Percentiles rank a stretch among this genome's conserved stretches.
phyloP scores from a whole-genome alignment of 2,329 filamentous ascomycete species.

The Monascus ruber region DNA sequence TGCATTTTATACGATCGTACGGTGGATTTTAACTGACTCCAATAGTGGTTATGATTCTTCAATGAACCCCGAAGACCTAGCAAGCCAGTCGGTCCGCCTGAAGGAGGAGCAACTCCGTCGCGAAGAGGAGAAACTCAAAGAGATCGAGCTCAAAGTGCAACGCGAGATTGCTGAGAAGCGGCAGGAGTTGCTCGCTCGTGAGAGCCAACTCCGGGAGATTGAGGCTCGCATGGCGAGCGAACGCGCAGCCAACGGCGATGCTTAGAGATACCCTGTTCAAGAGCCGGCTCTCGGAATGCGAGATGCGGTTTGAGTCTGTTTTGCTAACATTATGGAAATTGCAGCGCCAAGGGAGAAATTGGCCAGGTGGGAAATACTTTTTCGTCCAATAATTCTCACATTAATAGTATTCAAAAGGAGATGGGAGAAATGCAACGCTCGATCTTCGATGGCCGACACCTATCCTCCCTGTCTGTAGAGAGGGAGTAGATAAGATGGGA shows the following conservation, averaged over 20 bases:
- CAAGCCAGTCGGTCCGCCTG: conserved; percentile 91
- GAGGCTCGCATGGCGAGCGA: conserved; percentile 94
- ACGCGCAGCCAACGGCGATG: conserved; percentile 28
- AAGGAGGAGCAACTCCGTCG: conserved; percentile 99
- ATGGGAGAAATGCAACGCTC: conserved; percentile 21
- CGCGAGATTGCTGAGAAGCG: conserved; percentile 99
- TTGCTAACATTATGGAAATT: conserved; percentile 26
- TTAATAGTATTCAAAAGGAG: conserved; percentile 22
- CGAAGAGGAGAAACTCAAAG: conserved; percentile 98
- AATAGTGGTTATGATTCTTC: conserved; percentile 58
- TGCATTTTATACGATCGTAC: not conserved
- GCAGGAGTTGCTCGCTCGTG: conserved; percentile 91
- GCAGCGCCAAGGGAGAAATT: conserved; percentile 22
- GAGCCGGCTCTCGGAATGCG: conserved; percentile 15
- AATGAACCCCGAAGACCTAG: conserved; percentile 96
- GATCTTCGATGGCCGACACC: conserved; percentile 16
- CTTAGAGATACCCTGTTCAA: conserved; percentile 21
- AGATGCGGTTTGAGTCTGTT: conserved; percentile 21
- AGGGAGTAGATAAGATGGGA: conserved; percentile 8
- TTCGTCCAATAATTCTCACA: conserved; percentile 26
- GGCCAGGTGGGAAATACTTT: conserved; percentile 26
- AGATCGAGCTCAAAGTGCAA: conserved; percentile 99
- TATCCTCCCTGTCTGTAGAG: conserved; percentile 5
- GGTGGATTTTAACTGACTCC: conserved; percentile 13
- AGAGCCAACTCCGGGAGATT: conserved; percentile 97